Conservation (phyloP, 495 filamentous ascomycete genomes). For the Neurospora sp. region DNA sequence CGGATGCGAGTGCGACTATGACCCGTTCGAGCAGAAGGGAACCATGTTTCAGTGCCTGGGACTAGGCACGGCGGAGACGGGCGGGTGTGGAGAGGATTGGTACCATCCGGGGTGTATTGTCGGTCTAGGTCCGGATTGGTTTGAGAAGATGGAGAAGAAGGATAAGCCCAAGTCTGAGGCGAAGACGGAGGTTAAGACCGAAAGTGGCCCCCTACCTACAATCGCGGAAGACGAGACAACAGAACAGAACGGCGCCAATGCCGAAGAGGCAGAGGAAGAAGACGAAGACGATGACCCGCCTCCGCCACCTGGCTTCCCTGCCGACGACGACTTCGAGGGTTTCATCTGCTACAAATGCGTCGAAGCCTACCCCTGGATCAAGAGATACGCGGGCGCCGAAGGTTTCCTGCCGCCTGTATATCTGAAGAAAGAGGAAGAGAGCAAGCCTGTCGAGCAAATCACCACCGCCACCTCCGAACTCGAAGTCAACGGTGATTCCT, state of each 20-base stretch:
- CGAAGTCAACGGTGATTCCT: slow-evolving; percentile 8
- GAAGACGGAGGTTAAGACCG: slow-evolving; percentile 6
- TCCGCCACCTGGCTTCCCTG: slow-evolving; percentile 74
- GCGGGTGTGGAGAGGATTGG: slow-evolving; percentile 97
- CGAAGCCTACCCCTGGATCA: slow-evolving; percentile 84
- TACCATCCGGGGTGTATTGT: slow-evolving; percentile 94
- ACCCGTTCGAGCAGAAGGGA: slow-evolving; percentile 76
- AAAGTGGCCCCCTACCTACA: slow-evolving; percentile 18
- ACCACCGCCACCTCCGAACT: not conserved
- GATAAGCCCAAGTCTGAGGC: slow-evolving; percentile 5
- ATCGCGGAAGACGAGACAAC: slow-evolving; percentile 28
- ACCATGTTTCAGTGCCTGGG: slow-evolving; percentile 99
- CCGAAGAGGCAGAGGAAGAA: slow-evolving; percentile 14
- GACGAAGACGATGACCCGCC: slow-evolving; percentile 43
- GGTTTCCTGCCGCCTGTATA: slow-evolving; percentile 72
- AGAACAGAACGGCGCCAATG: slow-evolving; percentile 13
- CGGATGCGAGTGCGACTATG: slow-evolving; percentile 77
- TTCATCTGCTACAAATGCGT: slow-evolving; percentile 94
- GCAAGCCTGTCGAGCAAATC: slow-evolving; percentile 6
- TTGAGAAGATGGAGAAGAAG: slow-evolving; percentile 39
- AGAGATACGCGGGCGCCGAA: slow-evolving; percentile 69
- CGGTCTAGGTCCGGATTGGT: slow-evolving; percentile 57
- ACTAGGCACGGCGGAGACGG: slow-evolving; percentile 65
- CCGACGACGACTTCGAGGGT: slow-evolving; percentile 76
- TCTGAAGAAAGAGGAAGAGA: slow-evolving; percentile 12